Conservation (phyloP, 2,329 filamentous ascomycete genomes). For the Penicillium italicum region DNA sequence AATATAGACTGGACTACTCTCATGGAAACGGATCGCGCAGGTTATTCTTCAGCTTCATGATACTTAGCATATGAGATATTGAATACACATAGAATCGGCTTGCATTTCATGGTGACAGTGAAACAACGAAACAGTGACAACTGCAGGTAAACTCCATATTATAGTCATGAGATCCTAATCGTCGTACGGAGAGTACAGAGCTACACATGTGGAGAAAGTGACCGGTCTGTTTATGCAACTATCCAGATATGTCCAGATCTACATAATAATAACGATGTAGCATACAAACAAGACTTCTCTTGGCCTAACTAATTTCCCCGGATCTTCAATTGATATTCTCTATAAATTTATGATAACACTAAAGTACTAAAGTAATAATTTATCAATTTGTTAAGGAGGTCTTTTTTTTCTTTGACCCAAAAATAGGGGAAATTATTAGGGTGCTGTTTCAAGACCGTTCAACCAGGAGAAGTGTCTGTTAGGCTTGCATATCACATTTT, state of each 20-base stretch:
- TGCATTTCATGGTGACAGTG: neutral
- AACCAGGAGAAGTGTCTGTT: neutral
- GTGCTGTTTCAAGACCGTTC: neutral
- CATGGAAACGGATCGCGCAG: neutral
- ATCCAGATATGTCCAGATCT: neutral
- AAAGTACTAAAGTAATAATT: neutral
- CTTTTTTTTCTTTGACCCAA: neutral
- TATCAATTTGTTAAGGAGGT: no score
- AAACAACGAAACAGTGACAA: neutral
- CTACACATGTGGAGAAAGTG: neutral
- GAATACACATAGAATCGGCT: neutral
- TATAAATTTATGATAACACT: no score
- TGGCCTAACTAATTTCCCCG: conserved; percentile 12
- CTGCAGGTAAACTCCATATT: neutral
- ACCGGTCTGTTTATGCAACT: neutral
- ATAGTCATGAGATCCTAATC: neutral
- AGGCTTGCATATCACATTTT: conserved; percentile 8
- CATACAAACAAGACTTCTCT: neutral
- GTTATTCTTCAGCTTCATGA: neutral
- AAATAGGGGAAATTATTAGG: neutral
- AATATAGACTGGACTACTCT: conserved; percentile 4
- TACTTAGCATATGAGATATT: neutral
- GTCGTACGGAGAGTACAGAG: neutral
- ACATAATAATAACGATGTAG: neutral
- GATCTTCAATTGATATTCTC: conserved; percentile 15